These are phyloP conservation scores for Paracorniculantispora psalliotae DNA, from an alignment of 2,329 filamentous ascomycete genomes.

Conservation along the genomic window DNA sequence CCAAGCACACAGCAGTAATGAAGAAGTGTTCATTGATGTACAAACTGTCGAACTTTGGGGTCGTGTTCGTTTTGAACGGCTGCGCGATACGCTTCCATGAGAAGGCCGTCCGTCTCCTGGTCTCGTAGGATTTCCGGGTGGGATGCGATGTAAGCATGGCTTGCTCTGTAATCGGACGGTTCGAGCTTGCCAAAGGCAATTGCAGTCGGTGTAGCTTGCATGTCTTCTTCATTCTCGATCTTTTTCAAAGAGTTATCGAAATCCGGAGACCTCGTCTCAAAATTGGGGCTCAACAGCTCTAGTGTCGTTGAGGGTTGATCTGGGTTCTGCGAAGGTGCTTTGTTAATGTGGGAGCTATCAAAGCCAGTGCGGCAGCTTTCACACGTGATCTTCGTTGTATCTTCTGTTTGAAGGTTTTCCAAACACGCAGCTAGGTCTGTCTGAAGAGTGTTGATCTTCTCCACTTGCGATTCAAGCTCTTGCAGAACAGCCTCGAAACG, in stretches of 20 bases:
- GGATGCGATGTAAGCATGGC: background rate
- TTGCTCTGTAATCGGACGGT: background rate
- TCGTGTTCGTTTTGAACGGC: background rate
- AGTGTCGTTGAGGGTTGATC: no score
- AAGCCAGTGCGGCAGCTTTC: background rate
- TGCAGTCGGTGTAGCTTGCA: background rate
- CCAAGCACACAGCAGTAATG: background rate
- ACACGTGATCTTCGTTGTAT: background rate
- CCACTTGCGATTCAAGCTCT: background rate
- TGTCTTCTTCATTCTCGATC: background rate
- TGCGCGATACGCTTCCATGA: background rate
- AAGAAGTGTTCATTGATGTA: background rate
- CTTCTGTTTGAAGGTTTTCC: background rate
- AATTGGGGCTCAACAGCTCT: no score
- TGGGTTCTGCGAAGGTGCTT: background rate
- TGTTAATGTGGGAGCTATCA: background rate
- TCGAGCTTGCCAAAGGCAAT: background rate
- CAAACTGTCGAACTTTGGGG: background rate
- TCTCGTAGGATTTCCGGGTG: background rate
- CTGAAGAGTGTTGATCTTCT: background rate
- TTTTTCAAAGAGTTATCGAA: background rate
- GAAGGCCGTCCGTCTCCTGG: background rate
- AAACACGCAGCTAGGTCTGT: background rate
- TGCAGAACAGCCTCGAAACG: background rate
- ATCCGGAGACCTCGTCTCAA: no score